Evolutionary conservation across 768 basidiomycete species (phyloP).

Genomic region (Lactarius sp.): DNA sequence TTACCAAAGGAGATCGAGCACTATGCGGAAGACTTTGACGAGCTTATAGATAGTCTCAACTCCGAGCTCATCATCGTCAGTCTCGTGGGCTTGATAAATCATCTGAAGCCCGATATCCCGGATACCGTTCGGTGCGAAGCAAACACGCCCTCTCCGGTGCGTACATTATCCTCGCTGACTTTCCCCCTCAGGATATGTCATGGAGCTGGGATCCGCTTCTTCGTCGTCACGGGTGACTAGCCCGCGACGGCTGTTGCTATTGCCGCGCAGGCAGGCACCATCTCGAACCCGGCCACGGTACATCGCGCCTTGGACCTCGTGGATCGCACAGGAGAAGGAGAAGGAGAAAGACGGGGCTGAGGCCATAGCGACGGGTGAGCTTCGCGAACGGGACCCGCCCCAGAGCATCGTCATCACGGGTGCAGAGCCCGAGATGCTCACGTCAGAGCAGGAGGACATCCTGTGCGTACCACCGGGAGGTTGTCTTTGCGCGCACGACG

Average conservation of each 20-base stretch:
- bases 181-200: no score
- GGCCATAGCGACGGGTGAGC: background rate
- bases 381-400: slow-evolving; percentile 4
- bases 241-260: no score
- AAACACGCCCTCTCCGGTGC: background rate
- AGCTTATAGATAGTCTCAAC: slow-evolving; percentile 39
- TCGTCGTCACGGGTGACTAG: no score
- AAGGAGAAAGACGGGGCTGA: slow-evolving; percentile 33
- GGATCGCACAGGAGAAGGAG: slow-evolving; percentile 29
- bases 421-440: slow-evolving; percentile 28
- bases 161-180: no score
- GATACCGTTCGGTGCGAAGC: slow-evolving; percentile 38
- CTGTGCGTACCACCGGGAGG: slow-evolving; percentile 40
- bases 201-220: no score
- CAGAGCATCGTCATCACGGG: slow-evolving; percentile 44
- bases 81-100: slow-evolving; percentile 57
- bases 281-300: slow-evolving; percentile 37
- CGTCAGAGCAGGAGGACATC: slow-evolving; percentile 24
- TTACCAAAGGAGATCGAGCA: no score
- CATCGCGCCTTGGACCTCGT: slow-evolving; percentile 39
- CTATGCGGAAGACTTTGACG: slow-evolving; percentile 39
- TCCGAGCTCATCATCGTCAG: slow-evolving; percentile 49
- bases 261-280: no score
- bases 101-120: slow-evolving; percentile 49
- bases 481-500: slow-evolving; percentile 60